Percentiles rank a stretch among this genome's conserved stretches.
Conservation (phyloP, 2,329 filamentous ascomycete species). For the Stylonectria norvegica region DNA sequence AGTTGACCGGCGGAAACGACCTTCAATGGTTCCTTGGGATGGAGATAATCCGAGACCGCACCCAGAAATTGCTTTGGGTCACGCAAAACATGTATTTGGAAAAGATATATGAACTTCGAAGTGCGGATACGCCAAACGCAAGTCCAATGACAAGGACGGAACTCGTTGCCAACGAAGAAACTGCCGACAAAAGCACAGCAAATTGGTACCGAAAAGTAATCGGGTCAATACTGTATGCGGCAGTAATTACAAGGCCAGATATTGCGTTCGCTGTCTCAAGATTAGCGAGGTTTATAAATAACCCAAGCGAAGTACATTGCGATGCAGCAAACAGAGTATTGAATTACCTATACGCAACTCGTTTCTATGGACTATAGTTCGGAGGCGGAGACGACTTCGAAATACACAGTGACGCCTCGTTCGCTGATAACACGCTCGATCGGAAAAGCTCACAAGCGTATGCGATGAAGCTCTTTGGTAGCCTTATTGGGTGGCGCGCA, state of each 20-base stretch:
- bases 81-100: neutral
- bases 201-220: neutral
- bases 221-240: neutral
- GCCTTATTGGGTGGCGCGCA: constrained; percentile 2
- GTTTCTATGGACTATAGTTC: neutral
- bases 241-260: constrained; percentile 1
- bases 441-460: constrained; percentile 5
- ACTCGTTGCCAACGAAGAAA: no score
- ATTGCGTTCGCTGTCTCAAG: constrained; percentile 1
- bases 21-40: neutral
- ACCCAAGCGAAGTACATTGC: constrained; percentile 1
- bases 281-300: constrained; percentile 2
- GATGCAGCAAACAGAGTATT: neutral
- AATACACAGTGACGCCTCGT: neutral
- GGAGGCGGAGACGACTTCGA: neutral
- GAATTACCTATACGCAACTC: neutral
- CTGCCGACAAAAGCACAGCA: neutral
- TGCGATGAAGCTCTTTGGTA: constrained; percentile 5
- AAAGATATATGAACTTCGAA: neutral
- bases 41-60: neutral
- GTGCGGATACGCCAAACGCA: neutral
- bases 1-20: neutral
- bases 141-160: no score
- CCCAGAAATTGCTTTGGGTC: neutral
- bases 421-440: constrained; percentile 3